Evolutionary conservation across 495 filamentous ascomycete genomes (phyloP), one percentile per base, ranked within the genome.

Genomic region (Apodospora peruviana): DNA sequence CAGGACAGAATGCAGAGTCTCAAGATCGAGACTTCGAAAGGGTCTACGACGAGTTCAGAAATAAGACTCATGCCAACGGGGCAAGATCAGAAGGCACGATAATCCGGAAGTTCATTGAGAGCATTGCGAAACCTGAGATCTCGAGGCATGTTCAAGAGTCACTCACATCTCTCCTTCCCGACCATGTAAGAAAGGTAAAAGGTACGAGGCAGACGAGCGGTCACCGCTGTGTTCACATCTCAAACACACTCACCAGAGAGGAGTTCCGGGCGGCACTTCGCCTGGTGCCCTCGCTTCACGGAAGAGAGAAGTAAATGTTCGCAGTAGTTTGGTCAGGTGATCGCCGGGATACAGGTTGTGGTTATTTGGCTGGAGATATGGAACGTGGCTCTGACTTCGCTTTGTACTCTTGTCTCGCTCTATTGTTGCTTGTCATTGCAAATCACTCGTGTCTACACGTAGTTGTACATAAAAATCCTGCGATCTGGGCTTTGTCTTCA

Each of bases 41-140:
- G 3, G 51, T 60, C 49, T 55, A 55, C 29, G 25, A 34, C n/a
- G 4, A 46, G 22, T 62, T 48, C 45, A 46, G 48, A 7, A 29
- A 55, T 7, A 14, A 39, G 19, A 62, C 60, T 48, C 56, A 53
- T 16, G 23, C 38, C 38, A 48, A 35, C 19, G 50, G 47, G 3
- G 57, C 62, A 17, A 45, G n/a, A 3, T 50, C 53, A 9, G 60
- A 65, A n/a, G 47, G 43, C 2, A 21, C 16, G 0, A 61, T 61
- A 17, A 58, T 65, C 20, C 60, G 55, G 60, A 34, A 47, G 16
- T 63, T 65, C 35, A 25, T 65, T 17, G 43, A 39, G 40, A 43
- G 45, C 22, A 59, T 65, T 18, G 40, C 55, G 18, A 37, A 48
- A 27, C 18, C 39, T 2, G 52, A 47, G 12, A 36, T 53, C 23